Conservation (phyloP, 306 rosid species). For the Gynostemma pentaphyllum region DNA sequence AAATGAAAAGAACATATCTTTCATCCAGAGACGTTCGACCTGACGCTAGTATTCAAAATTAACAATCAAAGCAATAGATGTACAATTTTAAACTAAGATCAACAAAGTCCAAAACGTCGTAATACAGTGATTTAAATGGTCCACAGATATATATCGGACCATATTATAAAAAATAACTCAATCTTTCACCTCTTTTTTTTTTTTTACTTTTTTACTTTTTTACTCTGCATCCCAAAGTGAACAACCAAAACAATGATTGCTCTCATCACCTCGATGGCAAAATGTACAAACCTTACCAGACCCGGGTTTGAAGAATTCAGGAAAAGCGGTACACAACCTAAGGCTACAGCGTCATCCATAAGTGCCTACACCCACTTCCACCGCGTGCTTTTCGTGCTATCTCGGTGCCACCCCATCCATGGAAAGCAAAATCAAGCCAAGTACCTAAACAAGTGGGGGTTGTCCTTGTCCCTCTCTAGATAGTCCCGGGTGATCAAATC, state of each 20-base stretch:
- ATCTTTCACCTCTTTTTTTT: background rate
- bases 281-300: slow-evolving; percentile 1
- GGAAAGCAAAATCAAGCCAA: slow-evolving; percentile 30
- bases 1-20: background rate
- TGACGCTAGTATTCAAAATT: background rate
- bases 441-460: slow-evolving; percentile 42
- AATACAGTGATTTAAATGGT: background rate
- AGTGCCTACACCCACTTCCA: background rate
- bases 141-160: slow-evolving; percentile 4
- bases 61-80: slow-evolving; percentile 5
- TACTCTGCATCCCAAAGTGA: background rate
- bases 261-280: background rate
- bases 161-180: background rate
- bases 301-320: background rate
- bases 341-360: background rate
- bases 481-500: slow-evolving; percentile 65
- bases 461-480: slow-evolving; percentile 66
- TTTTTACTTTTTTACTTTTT: no score
- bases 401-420: background rate
- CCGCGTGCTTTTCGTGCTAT: background rate
- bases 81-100: background rate
- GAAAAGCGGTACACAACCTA: background rate
- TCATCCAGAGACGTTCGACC: background rate
- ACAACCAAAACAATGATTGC: background rate
- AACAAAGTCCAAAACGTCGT: background rate